Evolutionary conservation across 2,329 filamentous ascomycete genomes (phyloP).

Genomic region (Alternaria burnsii): DNA sequence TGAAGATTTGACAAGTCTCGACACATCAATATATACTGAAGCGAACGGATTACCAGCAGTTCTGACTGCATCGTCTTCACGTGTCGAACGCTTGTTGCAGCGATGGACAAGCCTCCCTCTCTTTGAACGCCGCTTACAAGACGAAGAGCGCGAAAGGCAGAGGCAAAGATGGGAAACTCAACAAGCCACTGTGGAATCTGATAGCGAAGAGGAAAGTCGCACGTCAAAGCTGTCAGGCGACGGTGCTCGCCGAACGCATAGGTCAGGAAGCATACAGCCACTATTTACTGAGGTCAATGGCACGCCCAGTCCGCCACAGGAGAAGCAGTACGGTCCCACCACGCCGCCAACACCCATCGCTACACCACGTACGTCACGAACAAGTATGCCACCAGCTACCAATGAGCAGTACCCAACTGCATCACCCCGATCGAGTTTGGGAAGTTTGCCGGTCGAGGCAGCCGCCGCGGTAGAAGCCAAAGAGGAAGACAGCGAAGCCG

Average conservation of each 20-base stretch:
- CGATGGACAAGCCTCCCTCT: conserved; percentile 46
- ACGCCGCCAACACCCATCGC: conserved; percentile 39
- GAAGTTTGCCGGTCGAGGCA: conserved; percentile 40
- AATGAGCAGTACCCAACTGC: conserved; percentile 21
- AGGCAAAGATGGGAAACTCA: conserved; percentile 37
- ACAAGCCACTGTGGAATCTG: conserved; percentile 48
- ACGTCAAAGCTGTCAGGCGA: conserved; percentile 21
- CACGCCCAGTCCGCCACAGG: conserved; percentile 31
- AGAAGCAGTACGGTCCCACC: conserved; percentile 27
- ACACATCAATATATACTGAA: conserved; percentile 30
- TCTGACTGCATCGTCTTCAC: conserved; percentile 32
- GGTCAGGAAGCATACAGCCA: conserved; percentile 36
- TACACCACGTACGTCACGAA: conserved; percentile 35
- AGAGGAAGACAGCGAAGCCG: conserved; percentile 40
- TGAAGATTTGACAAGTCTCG: conserved; percentile 34
- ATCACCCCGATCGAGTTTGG: conserved; percentile 39
- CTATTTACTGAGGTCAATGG: conserved; percentile 39
- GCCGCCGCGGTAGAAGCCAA: conserved; percentile 44
- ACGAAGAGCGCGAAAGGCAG: conserved; percentile 32
- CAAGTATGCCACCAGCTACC: conserved; percentile 21
- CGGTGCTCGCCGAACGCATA: conserved; percentile 20
- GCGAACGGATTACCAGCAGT: conserved; percentile 35
- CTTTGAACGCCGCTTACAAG: conserved; percentile 39
- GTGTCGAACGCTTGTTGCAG: conserved; percentile 39
- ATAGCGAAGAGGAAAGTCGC: conserved; percentile 42